Evolutionary conservation across 1,284 basidiomycete species (phyloP), one percentile per base, ranked within the genome.

Genomic region (Sphagnurus paluster): DNA sequence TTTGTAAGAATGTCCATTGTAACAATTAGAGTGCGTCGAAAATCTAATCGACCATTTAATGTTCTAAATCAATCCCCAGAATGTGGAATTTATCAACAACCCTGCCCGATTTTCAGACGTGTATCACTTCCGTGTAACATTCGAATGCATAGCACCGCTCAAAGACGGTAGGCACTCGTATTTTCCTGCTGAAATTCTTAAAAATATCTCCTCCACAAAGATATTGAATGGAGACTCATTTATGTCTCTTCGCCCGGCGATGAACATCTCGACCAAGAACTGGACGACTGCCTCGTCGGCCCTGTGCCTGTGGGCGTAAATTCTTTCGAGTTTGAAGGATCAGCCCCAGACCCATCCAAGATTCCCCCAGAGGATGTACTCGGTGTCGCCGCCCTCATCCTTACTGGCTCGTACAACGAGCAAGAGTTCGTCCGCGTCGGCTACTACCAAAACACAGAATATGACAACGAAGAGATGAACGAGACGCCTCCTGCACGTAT

Each of bases 381-480:
- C 1, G 93, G 93, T 30, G 91, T 96, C 11, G 90, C 93, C 0
- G 93, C 93, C 2, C 83, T 96, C 60, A 92, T 96, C 60, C 77
- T 94, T 55, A 93, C 93, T n/a, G 88, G 90, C 42, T 82, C 90
- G 43, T 90, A 96, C 68, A 82, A 82, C 25, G 94, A 96, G 44
- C 93, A 97, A 61, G 96, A 99, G 67, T 99, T 99, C 67, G 96
- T 99, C 29, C 84, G 96, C 32, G 95, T 99, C 16, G 96, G 97
- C 4, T 99, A 99, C 70, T 99, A 99, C 67, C 97, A 99, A 68
- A 97, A 98, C 65, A 98, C 95, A 39, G 95, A 98, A 64, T 98
- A 98, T 65, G 94, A 98, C 65, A 89, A 89, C 55, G 90, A 95
- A 52, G 91, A 92, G 69, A 84, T 93, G 80, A 88, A 83, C 62